phyloP scores from a whole-genome alignment of 1,139 yeast species.

The Kurtzmaniella quercitrusa region DNA sequence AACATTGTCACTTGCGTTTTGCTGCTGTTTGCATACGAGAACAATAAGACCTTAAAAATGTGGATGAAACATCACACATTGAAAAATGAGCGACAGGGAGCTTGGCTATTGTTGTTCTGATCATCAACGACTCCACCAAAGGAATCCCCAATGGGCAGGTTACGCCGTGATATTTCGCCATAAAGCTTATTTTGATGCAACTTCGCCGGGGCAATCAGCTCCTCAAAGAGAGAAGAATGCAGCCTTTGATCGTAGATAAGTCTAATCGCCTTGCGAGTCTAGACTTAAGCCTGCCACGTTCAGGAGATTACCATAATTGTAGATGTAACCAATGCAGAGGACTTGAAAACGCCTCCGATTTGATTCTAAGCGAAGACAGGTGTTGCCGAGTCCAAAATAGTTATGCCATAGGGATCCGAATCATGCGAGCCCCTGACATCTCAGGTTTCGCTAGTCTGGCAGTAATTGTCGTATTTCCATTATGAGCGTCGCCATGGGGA shows the following conservation, averaged over 20 bases:
- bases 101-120: background rate
- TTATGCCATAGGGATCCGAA: too few relatives aligned
- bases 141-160: background rate
- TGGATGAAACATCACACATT: background rate
- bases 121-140: background rate
- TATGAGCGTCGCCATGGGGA: too few relatives aligned
- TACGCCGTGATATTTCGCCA: constrained; percentile 1
- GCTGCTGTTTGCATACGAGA: background rate
- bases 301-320: too few relatives aligned
- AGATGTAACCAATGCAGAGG: too few relatives aligned
- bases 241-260: background rate
- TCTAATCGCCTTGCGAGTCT: background rate
- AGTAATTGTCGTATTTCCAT: too few relatives aligned
- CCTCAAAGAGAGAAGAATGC: background rate
- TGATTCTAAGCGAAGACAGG: too few relatives aligned
- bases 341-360: too few relatives aligned
- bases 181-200: background rate
- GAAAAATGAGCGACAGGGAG: background rate
- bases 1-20: background rate
- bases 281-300: background rate
- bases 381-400: too few relatives aligned
- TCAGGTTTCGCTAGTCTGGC: too few relatives aligned
- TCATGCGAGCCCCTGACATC: too few relatives aligned
- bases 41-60: background rate
- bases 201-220: background rate